Evolutionary conservation across 2,329 filamentous ascomycete genomes (phyloP).

Genomic region (Helminthosporium solani): DNA sequence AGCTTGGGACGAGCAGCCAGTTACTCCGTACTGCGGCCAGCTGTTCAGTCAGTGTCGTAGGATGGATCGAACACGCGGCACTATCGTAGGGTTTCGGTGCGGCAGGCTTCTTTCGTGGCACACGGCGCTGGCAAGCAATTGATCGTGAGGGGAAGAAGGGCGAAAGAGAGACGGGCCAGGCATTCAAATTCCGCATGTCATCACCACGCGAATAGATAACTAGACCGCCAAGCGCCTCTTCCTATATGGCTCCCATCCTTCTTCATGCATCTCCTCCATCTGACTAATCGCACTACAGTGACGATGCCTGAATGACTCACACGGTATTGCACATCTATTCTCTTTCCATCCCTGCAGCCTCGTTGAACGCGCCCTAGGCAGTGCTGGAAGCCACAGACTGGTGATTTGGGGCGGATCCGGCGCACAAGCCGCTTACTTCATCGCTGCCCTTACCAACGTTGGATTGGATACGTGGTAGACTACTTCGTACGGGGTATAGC

Average conservation of each 20-base stretch:
- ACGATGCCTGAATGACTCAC: slow-evolving; percentile 11
- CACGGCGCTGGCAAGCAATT: neutral
- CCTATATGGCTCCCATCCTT: too few relatives aligned
- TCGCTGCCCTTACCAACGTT: neutral
- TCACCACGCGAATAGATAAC: too few relatives aligned
- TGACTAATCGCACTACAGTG: slow-evolving; percentile 8
- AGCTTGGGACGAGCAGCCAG: too few relatives aligned
- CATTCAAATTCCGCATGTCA: neutral
- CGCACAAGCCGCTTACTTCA: slow-evolving; percentile 9
- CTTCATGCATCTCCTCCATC: slow-evolving; percentile 6
- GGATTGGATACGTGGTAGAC: too few relatives aligned
- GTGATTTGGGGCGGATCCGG: slow-evolving; percentile 1
- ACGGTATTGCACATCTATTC: neutral
- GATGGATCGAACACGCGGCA: too few relatives aligned
- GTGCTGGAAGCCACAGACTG: neutral
- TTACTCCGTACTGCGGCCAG: too few relatives aligned
- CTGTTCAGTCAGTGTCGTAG: too few relatives aligned
- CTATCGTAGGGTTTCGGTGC: too few relatives aligned
- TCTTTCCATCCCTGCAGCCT: neutral
- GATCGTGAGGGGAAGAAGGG: neutral
- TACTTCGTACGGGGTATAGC: too few relatives aligned
- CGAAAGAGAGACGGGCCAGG: neutral
- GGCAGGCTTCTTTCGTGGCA: too few relatives aligned
- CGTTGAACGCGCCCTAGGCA: neutral
- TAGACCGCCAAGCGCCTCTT: too few relatives aligned